Base-by-base conservation (phyloP, 768 basidiomycete genomes). In the Epithele typhae region DNA sequence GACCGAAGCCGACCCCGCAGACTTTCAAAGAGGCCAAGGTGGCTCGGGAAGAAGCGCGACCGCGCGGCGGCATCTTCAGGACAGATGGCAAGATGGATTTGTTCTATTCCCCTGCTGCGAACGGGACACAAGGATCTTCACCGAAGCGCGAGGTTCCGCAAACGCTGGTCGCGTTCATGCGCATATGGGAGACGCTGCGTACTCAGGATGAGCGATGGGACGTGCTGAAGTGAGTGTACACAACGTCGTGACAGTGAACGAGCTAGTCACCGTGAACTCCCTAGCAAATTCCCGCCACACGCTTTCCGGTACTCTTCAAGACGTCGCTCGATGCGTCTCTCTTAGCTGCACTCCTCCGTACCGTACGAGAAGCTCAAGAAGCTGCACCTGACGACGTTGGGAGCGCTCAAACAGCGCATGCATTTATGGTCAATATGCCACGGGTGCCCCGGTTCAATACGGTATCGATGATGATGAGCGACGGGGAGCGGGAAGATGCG, bases 61-160 rank as follows among this genome's bases (percentile, higher is more conserved):
- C 80, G 3, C 80, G 84, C 0, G 87, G 86, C 7, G 87, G 87
- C 0, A 84, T 91, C 41, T 87, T 91, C 66, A 76, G 80, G 22
- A 65, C 72, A 3, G 73, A 78, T 11, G 88, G 87, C 1, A 68
- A 76, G 15, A 77, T 74, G 36, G 82, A 76, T 2, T 62, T 88
- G 9, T 76, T 89, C 50, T 23, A 49, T 18, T 27, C 52, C 4
- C n/a, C 57, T 5, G 14, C 40, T n/a, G 11, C 25, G 17, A 45
- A 42, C 10, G 42, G 19, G 15, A 47, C 48, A 22, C 19, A 47
- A 5, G 19, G n/a, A n/a, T n/a, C n/a, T n/a, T n/a, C 38, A 12
- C 24, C 55, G 14, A 45, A 51, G 27, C 9, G 45, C 33, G 70
- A 67, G 17, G 56, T 71, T 0, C 59, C 69, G 0, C 64, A 63